Evolutionary conservation across 768 basidiomycete genomes (phyloP), one percentile per base, ranked within the genome.

Genomic region (Tulasnella sp.): DNA sequence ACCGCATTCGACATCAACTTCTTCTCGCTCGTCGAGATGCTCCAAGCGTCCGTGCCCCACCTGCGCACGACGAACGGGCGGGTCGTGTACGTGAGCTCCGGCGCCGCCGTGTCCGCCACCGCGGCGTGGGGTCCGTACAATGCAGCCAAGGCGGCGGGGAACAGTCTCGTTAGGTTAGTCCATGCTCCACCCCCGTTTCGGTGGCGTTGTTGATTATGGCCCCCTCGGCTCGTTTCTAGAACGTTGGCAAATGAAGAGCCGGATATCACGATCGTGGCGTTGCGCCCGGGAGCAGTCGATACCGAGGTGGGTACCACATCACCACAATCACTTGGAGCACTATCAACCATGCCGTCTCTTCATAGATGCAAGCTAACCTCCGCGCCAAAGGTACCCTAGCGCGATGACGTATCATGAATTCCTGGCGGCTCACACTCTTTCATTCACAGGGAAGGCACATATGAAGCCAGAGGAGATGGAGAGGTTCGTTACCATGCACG

Each of bases 221-320:
- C 41, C 25, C 23, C 9, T 8, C 35, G 3, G 14, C n/a, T 17
- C 36, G 15, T 40, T 32, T 11, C 8, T 17, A 90, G 91, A 68
- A 94, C 90, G 0, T 71, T 94, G 17, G 86, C 82, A 15, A 78
- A 78, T 63, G 93, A 96, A 67, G 91, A 96, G 67, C 79, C 79
- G n/a, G 72, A 74, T 32, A 71, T 96, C 35, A 74, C 77, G 6
- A 80, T 81, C 2, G 75, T 93, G 31, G 84, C 92, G 14, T 63
- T 96, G 2, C 79, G 91, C 3, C 93, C 93, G 0, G 93, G 93
- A 12, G 82, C 83, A 69, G 89, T 96, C 25, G 82, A 93, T 60
- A 93, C 90, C 6, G 71, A 69, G 25, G 90, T 88, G 67, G 62
- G 78, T 75, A 15, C 57, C n/a, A 29, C 49, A 15, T 36, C 21